Conservation (phyloP, 768 basidiomycete genomes). For the Candolleomyces aberdarensis region DNA sequence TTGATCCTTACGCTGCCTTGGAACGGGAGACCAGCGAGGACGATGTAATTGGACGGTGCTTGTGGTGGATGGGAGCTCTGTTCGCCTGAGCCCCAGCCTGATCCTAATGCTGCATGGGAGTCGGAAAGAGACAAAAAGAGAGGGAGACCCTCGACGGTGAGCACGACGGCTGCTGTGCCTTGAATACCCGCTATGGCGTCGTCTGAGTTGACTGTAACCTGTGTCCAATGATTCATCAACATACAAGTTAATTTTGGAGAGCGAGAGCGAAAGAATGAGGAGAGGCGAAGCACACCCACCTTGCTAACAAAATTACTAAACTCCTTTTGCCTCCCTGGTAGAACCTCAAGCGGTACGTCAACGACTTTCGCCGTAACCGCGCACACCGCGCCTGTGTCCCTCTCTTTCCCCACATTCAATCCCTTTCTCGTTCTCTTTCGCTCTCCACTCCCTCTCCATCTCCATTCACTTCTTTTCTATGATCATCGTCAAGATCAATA, state of each 20-base stretch:
- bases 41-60: constrained; percentile 30
- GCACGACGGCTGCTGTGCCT: constrained; percentile 60
- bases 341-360: constrained; percentile 73
- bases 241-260: neutral
- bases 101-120: neutral
- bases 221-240: too few relatives aligned
- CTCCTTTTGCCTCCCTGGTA: constrained; percentile 73
- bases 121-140: constrained; percentile 13
- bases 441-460: neutral
- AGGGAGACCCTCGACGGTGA: constrained; percentile 60
- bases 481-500: too few relatives aligned
- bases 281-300: constrained; percentile 35
- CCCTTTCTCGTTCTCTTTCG: too few relatives aligned
- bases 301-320: constrained; percentile 78
- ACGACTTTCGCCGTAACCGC: constrained; percentile 61
- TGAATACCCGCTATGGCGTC: constrained; percentile 69
- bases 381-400: constrained; percentile 50
- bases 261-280: constrained; percentile 1
- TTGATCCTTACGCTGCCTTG: constrained; percentile 63
- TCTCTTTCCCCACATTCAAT: constrained; percentile 19
- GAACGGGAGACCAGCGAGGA: constrained; percentile 63
- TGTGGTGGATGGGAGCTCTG: too few relatives aligned
- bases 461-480: too few relatives aligned
- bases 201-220: constrained; percentile 67
- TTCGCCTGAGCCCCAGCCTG: too few relatives aligned